Conservation (phyloP, 2,329 filamentous ascomycete genomes). For the Epichloe gansuensis region DNA sequence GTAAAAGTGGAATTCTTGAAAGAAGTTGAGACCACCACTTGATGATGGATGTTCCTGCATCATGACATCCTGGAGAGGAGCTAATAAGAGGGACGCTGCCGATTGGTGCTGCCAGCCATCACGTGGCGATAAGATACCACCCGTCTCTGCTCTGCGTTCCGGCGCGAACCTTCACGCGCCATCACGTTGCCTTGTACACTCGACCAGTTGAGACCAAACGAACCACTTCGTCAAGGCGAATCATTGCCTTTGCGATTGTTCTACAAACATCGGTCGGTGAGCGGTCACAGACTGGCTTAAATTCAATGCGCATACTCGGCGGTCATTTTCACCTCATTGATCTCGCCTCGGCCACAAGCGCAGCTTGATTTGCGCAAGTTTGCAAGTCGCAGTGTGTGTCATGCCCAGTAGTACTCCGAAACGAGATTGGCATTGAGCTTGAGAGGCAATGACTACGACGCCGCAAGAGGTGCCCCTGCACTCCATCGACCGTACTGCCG, state of each 20-base stretch:
- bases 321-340: not conserved
- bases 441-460: constrained; percentile 12
- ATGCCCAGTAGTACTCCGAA: not conserved
- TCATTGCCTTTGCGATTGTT: constrained; percentile 12
- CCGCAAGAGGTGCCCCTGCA: constrained; percentile 26
- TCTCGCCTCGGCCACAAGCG: not conserved
- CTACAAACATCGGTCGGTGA: constrained; percentile 5
- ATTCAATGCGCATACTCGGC: not conserved
- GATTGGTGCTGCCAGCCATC: constrained; percentile 12
- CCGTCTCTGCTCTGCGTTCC: not conserved
- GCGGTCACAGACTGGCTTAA: not conserved
- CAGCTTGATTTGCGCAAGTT: constrained; percentile 2
- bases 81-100: constrained; percentile 10
- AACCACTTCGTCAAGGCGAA: constrained; percentile 5
- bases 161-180: constrained; percentile 2
- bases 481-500: constrained; percentile 46
- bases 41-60: too few relatives aligned
- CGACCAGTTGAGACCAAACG: not conserved
- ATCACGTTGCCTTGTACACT: not conserved
- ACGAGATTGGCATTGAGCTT: not conserved
- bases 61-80: not conserved
- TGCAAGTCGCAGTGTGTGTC: not conserved
- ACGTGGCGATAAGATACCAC: constrained; percentile 12
- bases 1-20: not conserved
- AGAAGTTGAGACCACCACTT: too few relatives aligned